These are phyloP conservation scores for Salpingoeca rosetta DNA, from an alignment of 78 protist genomes.

Conservation along the genomic window DNA sequence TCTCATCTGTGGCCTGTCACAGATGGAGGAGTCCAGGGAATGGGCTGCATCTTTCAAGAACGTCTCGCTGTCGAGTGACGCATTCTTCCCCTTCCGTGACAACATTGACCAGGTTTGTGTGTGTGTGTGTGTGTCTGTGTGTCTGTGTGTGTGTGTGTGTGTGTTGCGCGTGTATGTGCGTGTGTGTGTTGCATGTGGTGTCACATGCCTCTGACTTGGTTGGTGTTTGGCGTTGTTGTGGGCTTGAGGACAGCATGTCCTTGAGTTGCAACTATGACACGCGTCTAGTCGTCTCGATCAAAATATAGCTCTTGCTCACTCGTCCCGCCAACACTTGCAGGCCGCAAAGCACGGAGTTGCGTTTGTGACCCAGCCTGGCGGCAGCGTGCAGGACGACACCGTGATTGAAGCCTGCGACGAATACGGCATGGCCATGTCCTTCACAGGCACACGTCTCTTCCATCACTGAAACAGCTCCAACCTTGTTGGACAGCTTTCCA, in stretches of 20 bases:
- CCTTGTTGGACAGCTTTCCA: too few relatives aligned
- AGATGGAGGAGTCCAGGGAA: neutral
- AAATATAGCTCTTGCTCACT: too few relatives aligned
- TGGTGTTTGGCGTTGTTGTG: too few relatives aligned
- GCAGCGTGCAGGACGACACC: slow-evolving; percentile 37
- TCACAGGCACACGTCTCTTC: slow-evolving; percentile 52
- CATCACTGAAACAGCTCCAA: slow-evolving; percentile 71
- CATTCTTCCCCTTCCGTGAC: slow-evolving; percentile 80
- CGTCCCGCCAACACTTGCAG: too few relatives aligned
- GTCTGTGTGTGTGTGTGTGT: too few relatives aligned
- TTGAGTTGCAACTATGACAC: too few relatives aligned
- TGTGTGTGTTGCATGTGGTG: too few relatives aligned
- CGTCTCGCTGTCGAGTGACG: slow-evolving; percentile 49
- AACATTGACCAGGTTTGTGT: slow-evolving; percentile 40
- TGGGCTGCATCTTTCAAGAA: slow-evolving; percentile 30
- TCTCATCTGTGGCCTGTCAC: neutral
- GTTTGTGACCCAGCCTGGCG: slow-evolving; percentile 46
- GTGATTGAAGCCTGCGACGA: slow-evolving; percentile 47
- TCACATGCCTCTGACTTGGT: too few relatives aligned
- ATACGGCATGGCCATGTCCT: slow-evolving; percentile 48
- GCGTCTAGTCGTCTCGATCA: too few relatives aligned
- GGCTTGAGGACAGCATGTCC: too few relatives aligned
- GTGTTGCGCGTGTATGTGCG: too few relatives aligned
- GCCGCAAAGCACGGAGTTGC: slow-evolving; percentile 37
- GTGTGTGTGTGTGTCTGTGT: too few relatives aligned